These are phyloP conservation scores for Phytopythium mirpurense DNA, from an alignment of 352 stramenopile genomes.

Conservation along the genomic window DNA sequence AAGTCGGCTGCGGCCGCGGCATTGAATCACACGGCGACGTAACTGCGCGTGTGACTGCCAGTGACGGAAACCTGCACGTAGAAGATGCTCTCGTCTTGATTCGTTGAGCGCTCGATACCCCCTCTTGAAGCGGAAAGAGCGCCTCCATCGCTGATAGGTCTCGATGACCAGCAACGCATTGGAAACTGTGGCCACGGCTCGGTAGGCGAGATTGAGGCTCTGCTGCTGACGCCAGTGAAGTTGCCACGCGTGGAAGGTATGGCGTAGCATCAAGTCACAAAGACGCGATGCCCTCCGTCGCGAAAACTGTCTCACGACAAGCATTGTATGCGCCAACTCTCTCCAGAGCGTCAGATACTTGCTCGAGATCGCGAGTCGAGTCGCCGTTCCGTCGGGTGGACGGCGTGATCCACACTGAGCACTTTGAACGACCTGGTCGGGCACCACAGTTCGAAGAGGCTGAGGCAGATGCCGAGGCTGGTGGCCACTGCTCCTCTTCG, in stretches of 20 bases:
- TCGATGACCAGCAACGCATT: background rate
- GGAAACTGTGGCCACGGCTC: background rate
- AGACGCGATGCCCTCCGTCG: background rate
- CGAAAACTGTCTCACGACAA: background rate
- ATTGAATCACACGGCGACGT: background rate
- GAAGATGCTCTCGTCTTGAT: too few relatives aligned
- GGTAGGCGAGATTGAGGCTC: background rate
- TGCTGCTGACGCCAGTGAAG: background rate
- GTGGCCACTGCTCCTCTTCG: background rate
- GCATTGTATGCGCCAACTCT: background rate
- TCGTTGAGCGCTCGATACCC: background rate
- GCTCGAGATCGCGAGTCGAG: background rate
- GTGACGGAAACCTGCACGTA: background rate
- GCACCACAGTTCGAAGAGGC: background rate
- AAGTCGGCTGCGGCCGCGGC: background rate
- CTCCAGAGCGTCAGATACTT: conserved; percentile 4
- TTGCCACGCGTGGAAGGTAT: conserved; percentile 3
- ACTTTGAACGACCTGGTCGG: background rate
- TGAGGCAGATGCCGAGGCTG: background rate
- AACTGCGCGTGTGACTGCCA: background rate
- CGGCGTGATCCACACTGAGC: background rate
- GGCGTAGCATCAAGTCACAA: background rate
- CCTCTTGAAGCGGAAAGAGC: background rate
- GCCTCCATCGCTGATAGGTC: background rate
- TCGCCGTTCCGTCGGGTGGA: background rate